phyloP scores from a whole-genome alignment of 306 rosid species.

The Cucumis hystrix region DNA sequence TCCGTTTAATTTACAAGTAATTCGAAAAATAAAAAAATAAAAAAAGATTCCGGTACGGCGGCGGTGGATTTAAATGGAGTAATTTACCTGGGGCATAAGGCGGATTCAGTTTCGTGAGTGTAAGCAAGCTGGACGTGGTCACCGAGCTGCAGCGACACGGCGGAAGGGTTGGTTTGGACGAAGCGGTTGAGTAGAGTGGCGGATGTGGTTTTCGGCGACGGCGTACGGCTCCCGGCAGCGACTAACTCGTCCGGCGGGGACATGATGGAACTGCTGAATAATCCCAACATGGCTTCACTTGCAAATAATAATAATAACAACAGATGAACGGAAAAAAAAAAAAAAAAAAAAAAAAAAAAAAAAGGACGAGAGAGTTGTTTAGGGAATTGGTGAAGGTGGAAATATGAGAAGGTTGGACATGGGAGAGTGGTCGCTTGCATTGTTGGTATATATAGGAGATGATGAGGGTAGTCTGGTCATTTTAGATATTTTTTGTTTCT shows the following conservation, averaged over 20 bases:
- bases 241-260: slow-evolving; percentile 88
- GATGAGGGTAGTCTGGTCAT: neutral
- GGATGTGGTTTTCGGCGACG: slow-evolving; percentile 66
- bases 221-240: slow-evolving; percentile 83
- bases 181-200: slow-evolving; percentile 50
- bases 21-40: neutral
- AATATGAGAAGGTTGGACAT: neutral
- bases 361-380: neutral
- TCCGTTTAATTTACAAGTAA: neutral
- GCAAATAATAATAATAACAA: no score
- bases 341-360: no score
- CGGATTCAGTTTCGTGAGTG: slow-evolving; percentile 61
- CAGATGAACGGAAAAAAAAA: neutral
- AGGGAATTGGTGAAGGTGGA: neutral
- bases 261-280: slow-evolving; percentile 69
- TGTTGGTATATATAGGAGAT: neutral
- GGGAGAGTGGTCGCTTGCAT: neutral
- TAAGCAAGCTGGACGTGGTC: slow-evolving; percentile 61
- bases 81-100: slow-evolving; percentile 59
- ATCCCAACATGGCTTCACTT: slow-evolving; percentile 50
- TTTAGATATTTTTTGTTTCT: accelerated
- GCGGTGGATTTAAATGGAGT: neutral
- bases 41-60: neutral
- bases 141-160: slow-evolving; percentile 58
- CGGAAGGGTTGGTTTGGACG: slow-evolving; percentile 26